Percentiles rank a stretch among this genome's conserved stretches.
Evolutionary conservation across 495 filamentous ascomycete genomes (phyloP).

Genomic region (Xylaria telfairii): DNA sequence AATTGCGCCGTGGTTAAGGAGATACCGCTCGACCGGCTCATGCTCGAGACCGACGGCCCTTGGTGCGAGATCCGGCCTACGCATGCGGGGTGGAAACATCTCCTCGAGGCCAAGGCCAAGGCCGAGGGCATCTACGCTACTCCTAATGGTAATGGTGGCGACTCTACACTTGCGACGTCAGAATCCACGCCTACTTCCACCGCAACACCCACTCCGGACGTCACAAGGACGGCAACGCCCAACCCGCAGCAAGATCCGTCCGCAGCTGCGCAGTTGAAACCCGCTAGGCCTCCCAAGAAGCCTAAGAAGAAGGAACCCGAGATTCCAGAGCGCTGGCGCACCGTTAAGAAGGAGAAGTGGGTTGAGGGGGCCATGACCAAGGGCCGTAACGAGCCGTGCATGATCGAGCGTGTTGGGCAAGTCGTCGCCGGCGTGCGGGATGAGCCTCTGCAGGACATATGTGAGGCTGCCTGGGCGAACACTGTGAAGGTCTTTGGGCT

Average conservation of each 20-base stretch:
- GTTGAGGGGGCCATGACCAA: constrained; percentile 82
- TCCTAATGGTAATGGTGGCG: background rate
- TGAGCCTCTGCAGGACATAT: constrained; percentile 76
- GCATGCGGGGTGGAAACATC: constrained; percentile 66
- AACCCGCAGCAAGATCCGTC: constrained; percentile 31
- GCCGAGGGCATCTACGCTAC: constrained; percentile 19
- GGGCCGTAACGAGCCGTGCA: constrained; percentile 88
- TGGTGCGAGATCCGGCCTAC: constrained; percentile 78
- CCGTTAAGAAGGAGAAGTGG: constrained; percentile 94
- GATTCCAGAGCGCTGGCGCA: constrained; percentile 54
- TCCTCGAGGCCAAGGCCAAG: constrained; percentile 43
- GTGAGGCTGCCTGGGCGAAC: constrained; percentile 86
- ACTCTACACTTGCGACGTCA: constrained; percentile 1
- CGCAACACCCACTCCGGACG: constrained; percentile 27
- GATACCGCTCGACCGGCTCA: constrained; percentile 73
- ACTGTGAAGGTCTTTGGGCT: constrained; percentile 81
- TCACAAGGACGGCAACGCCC: constrained; percentile 21
- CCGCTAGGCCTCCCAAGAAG: constrained; percentile 44
- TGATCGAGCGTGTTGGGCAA: constrained; percentile 82
- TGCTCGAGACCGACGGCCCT: constrained; percentile 94
- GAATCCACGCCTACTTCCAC: constrained; percentile 23
- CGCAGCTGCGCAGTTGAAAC: constrained; percentile 30
- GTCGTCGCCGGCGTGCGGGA: constrained; percentile 87
- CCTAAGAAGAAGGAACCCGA: constrained; percentile 53
- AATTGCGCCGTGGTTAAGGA: constrained; percentile 81